Percentiles rank a stretch among this genome's conserved stretches.
Conservation (phyloP, 1,284 basidiomycete species). For the Ganoderma sinense region DNA sequence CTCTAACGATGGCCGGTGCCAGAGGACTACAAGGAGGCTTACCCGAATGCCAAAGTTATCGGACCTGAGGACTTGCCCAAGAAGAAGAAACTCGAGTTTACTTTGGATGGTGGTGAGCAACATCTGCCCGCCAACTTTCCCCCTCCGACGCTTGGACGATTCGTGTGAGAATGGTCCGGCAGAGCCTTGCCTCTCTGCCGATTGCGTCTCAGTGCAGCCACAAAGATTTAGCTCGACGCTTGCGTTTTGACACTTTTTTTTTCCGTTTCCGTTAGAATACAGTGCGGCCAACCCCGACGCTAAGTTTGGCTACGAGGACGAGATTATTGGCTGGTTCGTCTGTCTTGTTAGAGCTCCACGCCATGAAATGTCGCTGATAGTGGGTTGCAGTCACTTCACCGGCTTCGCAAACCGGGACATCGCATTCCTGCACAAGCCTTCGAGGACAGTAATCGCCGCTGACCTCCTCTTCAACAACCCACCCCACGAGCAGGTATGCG, state of each 20-base stretch:
- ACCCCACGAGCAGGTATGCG: slow-evolving; percentile 70
- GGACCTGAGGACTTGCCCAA: slow-evolving; percentile 64
- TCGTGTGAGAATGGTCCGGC: background rate
- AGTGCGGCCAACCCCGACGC: slow-evolving; percentile 41
- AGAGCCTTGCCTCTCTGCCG: background rate
- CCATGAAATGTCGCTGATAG: background rate
- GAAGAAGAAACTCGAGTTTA: slow-evolving; percentile 44
- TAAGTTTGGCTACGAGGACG: slow-evolving; percentile 79
- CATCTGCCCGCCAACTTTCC: too few relatives aligned
- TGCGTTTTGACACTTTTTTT: background rate
- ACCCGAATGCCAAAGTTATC: slow-evolving; percentile 80
- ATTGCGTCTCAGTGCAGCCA: background rate
- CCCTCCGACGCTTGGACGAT: too few relatives aligned
- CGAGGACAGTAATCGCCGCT: slow-evolving; percentile 84
- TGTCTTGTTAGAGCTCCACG: background rate
- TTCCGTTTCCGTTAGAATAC: background rate
- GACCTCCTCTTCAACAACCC: slow-evolving; percentile 94
- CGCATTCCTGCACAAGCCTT: slow-evolving; percentile 85
- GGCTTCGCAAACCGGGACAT: slow-evolving; percentile 89
- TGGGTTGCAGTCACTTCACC: slow-evolving; percentile 73
- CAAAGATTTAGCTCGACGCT: background rate
- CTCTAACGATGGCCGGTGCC: background rate
- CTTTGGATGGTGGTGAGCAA: slow-evolving; percentile 67
- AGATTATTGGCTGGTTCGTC: slow-evolving; percentile 68
- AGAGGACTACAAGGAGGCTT: slow-evolving; percentile 79